A percentile compares a stretch with the other conserved stretches of the same genome.
phyloP scores from a whole-genome alignment of 306 rosid species.

The Pyrus communis region DNA sequence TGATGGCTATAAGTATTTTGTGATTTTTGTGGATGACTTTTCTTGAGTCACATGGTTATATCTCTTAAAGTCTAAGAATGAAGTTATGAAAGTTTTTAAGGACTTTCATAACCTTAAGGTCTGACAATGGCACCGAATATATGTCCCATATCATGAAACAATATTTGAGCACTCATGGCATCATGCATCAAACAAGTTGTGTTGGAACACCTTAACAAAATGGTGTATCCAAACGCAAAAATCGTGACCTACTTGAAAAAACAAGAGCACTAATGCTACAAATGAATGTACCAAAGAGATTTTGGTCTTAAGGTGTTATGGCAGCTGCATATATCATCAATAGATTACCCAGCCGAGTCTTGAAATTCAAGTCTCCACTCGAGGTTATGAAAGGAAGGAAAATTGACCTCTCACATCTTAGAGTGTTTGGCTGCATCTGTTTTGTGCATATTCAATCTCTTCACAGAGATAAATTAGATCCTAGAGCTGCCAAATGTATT shows the following conservation, averaged over 20 bases:
- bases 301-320: neutral
- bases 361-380: too few relatives aligned
- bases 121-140: neutral
- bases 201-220: neutral
- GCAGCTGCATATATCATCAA: neutral
- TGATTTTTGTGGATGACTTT: too few relatives aligned
- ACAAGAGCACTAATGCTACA: neutral
- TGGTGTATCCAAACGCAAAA: accelerated
- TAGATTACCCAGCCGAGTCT: neutral
- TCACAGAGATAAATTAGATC: neutral
- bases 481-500: too few relatives aligned
- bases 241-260: neutral
- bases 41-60: too few relatives aligned
- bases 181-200: neutral
- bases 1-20: too few relatives aligned
- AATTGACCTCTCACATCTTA: neutral
- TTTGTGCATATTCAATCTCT: neutral
- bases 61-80: too few relatives aligned
- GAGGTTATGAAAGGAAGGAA: neutral
- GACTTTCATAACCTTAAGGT: too few relatives aligned
- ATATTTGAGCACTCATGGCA: neutral
- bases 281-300: too few relatives aligned
- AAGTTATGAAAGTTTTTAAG: too few relatives aligned
- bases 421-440: neutral
- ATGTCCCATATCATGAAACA: neutral